Evolutionary conservation across 1,284 basidiomycete species (phyloP).

Genomic region (Boletus sp.): DNA sequence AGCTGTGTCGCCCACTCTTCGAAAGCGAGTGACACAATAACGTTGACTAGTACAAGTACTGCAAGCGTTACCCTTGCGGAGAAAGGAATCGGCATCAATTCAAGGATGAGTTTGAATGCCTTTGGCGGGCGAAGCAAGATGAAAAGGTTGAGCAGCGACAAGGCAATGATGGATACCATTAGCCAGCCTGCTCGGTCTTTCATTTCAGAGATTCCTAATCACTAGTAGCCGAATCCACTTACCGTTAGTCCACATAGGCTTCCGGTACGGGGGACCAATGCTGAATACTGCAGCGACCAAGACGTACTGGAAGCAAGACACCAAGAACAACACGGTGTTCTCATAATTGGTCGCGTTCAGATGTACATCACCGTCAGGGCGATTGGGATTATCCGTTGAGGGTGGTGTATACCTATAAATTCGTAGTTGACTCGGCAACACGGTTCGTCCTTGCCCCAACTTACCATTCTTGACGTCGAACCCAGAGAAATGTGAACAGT

Average conservation of each 20-base stretch:
- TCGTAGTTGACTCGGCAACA: constrained; percentile 3
- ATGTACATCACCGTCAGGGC: constrained; percentile 56
- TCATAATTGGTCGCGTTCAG: constrained; percentile 91
- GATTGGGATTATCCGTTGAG: constrained; percentile 47
- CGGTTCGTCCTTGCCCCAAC: background rate
- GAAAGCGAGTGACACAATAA: constrained; percentile 69
- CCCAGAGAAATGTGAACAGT: constrained; percentile 87
- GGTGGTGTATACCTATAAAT: constrained; percentile 58
- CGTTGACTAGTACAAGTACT: constrained; percentile 70
- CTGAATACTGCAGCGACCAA: constrained; percentile 95
- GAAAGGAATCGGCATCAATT: constrained; percentile 75
- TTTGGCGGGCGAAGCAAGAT: constrained; percentile 71
- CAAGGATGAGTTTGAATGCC: constrained; percentile 62
- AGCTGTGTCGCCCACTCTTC: constrained; percentile 73
- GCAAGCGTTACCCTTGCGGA: constrained; percentile 71
- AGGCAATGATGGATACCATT: constrained; percentile 64
- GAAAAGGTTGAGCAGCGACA: constrained; percentile 71
- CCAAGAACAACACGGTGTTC: constrained; percentile 88
- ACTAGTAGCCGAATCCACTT: constrained; percentile 26
- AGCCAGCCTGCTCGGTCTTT: constrained; percentile 56
- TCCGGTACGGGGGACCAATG: constrained; percentile 95
- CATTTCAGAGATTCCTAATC: constrained; percentile 10
- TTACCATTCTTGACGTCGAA: constrained; percentile 79
- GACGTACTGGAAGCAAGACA: constrained; percentile 98
- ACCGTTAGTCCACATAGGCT: constrained; percentile 95